phyloP scores from a whole-genome alignment of 805 yeast species.

The Wickerhamiella australiensis region DNA sequence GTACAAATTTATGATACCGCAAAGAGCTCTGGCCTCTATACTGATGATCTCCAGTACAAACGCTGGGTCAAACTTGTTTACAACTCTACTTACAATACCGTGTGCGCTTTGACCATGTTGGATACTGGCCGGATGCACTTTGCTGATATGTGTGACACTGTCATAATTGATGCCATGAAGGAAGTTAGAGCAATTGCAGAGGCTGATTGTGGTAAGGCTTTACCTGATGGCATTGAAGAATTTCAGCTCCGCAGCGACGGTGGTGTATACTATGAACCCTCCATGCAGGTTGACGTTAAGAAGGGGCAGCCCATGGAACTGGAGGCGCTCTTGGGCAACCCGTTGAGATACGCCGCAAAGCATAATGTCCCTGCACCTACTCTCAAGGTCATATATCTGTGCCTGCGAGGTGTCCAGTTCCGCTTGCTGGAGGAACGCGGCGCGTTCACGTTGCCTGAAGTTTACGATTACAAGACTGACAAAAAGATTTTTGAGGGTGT shows the following conservation, averaged over 20 bases:
- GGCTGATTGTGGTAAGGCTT: slow-evolving; percentile 38
- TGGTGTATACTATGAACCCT: slow-evolving; percentile 50
- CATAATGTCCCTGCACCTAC: slow-evolving; percentile 45
- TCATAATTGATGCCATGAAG: slow-evolving; percentile 50
- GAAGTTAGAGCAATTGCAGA: slow-evolving; percentile 56
- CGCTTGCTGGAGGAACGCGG: slow-evolving; percentile 48
- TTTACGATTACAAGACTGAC: slow-evolving; percentile 11
- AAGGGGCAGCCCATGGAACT: slow-evolving; percentile 59
- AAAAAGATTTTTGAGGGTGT: slow-evolving; percentile 10
- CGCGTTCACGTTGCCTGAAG: slow-evolving; percentile 33
- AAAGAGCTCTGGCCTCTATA: slow-evolving; percentile 32
- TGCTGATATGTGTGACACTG: slow-evolving; percentile 33
- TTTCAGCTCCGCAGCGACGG: slow-evolving; percentile 46
- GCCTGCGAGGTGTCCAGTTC: slow-evolving; percentile 51
- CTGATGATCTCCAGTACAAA: slow-evolving; percentile 37
- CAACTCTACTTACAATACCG: slow-evolving; percentile 55
- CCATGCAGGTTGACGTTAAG: slow-evolving; percentile 58
- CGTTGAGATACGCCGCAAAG: slow-evolving; percentile 40
- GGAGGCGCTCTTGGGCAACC: slow-evolving; percentile 60
- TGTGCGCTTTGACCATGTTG: slow-evolving; percentile 44
- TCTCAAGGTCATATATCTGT: slow-evolving; percentile 43
- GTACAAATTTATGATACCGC: slow-evolving; percentile 37
- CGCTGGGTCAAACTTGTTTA: slow-evolving; percentile 61
- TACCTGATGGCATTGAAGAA: slow-evolving; percentile 40
- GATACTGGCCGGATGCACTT: slow-evolving; percentile 46